Base-by-base conservation (phyloP, 306 rosid genomes). In the Oxytropis ochrocephala region DNA sequence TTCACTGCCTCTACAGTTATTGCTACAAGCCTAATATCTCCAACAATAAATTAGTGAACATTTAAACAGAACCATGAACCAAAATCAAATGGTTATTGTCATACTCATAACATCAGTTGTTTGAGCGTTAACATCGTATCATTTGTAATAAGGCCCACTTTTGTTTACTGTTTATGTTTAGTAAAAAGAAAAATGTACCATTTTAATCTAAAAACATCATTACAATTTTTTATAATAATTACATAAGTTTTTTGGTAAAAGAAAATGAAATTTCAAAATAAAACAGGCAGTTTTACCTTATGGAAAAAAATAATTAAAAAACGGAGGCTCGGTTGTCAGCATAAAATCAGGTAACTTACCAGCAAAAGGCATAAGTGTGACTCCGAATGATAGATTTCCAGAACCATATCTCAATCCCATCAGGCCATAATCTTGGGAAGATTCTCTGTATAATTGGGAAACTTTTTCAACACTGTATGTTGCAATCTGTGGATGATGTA, bases 371-470 rank as follows among this genome's bases (percentile, higher is more conserved):
- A 47, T 33, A 74, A 83, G 57, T 57, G 92, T 87, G 58, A 84
- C 86, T 62, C 99, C 96, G 80, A 74, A 49, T 16, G 97, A 91
- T 61, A 88, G 78, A 83, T 85, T 91, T 75, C 76, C 80, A 0
- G 99, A 82, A 78, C 97, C 96, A 61, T 90, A 94, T 94, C 97
- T 85, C 84, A 94, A 79, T 64, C 99, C 97, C 85, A 91, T 72
- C 67, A 81, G 73, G 54, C 97, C 91, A 68, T 74, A 80, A 75
- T 94, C 99, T 74, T 87, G 78, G 54, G 88, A 77, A 53, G 85
- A 76, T 79, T 81, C 79, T 75, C 99, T 94, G 81, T 64, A 76
- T 51, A 53, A 72, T 78, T 50, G 18, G 67, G 41, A 33, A 83
- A 63, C 74, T 69, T 67, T 44, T 55, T 86, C 81, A 86, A 70